Evolutionary conservation across 257 asterid genomes (phyloP), one percentile per base, ranked within the genome.

Genomic region (Ocimum tenuiflorum): DNA sequence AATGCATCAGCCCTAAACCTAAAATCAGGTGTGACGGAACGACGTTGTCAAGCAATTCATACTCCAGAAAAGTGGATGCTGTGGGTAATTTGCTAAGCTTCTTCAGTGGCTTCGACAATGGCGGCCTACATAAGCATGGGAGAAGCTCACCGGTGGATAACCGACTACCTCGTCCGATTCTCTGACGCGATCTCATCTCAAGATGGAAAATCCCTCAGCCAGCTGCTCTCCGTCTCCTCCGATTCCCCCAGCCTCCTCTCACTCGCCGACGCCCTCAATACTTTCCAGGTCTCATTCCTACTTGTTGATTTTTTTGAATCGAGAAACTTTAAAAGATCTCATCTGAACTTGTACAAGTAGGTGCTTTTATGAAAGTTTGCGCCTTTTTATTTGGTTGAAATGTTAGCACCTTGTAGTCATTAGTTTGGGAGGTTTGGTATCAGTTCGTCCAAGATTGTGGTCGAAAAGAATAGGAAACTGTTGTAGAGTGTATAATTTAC

Each of bases 41-140:
- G 63, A 8, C 63, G 63, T 33, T 46, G 63, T 33, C 3, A 20
- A 8, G 14, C 45, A 7, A 54, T 35, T 38, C 45, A 8, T 38
- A 38, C n/a, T 53, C 14, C 3, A 1, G 6, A 52, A 27, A 6
- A 39, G 46, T 0, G n/a, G 42, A 54, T 27, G 15, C 59, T 50
- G 65, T 19, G 10, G 47, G 9, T n/a, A 8, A 4, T 11, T 35
- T 45, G 66, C 58, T 18, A 17, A 18, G 57, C 67, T 57, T 67
- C 67, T 70, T 55, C 71, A 63, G 29, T 47, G 56, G 31, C 78
- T 33, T 58, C 46, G 22, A 36, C 41, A 71, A 86, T 83, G 95
- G 86, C 83, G 73, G 85, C 85, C 7, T 78, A 82, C 63, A 35
- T 85, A 78, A 87, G 96, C 82, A 85, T 89, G 95, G 97, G 98